Evolutionary conservation across 106 monocot genomes (phyloP).

Genomic region (Dioscorea alata): DNA sequence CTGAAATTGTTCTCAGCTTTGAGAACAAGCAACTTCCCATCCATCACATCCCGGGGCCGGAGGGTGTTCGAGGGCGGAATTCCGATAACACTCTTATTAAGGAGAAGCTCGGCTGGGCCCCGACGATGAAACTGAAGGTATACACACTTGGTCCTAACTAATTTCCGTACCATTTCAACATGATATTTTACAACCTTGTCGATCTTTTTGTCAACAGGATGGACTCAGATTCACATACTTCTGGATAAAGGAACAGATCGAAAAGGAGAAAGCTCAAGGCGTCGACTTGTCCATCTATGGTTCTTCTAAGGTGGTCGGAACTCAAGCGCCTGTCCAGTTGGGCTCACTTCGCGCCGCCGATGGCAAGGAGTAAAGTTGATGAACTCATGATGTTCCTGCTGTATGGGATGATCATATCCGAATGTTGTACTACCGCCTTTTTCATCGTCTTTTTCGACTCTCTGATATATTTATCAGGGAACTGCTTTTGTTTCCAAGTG

Average conservation of each 20-base stretch:
- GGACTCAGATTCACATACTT: conserved; percentile 91
- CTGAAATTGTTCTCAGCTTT: conserved; percentile 86
- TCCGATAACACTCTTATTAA: conserved; percentile 90
- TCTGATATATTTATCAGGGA: not conserved
- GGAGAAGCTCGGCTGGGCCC: conserved; percentile 94
- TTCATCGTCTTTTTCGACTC: not conserved
- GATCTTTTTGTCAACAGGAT: conserved; percentile 37
- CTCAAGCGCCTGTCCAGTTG: conserved; percentile 91
- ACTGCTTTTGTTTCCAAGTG: not conserved
- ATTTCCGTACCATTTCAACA: not conserved
- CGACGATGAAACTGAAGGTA: conserved; percentile 89
- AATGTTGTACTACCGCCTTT: not conserved
- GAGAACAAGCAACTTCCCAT: conserved; percentile 83
- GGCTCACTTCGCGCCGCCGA: conserved; percentile 95
- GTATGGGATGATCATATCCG: not conserved
- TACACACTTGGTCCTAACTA: not conserved
- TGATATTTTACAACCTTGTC: not conserved
- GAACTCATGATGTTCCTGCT: not conserved
- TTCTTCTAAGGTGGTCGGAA: conserved; percentile 82
- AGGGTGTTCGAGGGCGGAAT: conserved; percentile 94
- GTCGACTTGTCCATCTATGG: conserved; percentile 65
- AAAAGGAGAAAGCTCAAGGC: conserved; percentile 71
- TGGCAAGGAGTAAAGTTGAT: conserved; percentile 63
- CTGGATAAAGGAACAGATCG: conserved; percentile 94
- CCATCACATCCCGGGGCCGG: conserved; percentile 96